Evolutionary conservation across 1,139 yeast genomes (phyloP).

Genomic region (Tardiomyces blankii): DNA sequence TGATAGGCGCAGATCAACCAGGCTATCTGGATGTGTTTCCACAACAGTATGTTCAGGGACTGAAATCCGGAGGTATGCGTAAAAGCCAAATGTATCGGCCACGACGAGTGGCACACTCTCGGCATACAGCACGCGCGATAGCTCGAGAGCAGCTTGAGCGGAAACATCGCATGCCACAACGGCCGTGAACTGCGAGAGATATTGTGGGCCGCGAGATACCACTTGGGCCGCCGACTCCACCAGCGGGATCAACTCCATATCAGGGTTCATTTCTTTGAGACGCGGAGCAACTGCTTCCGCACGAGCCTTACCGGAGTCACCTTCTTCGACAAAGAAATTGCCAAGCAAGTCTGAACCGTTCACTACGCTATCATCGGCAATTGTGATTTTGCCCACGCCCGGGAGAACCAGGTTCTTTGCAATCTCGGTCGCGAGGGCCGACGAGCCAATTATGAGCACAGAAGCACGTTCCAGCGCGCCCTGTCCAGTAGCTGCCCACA

Average conservation of each 20-base stretch:
- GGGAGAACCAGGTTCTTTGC: slow-evolving; percentile 81
- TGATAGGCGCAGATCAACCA: slow-evolving; percentile 62
- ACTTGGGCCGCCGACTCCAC: slow-evolving; percentile 48
- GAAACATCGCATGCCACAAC: neutral
- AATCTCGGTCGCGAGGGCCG: slow-evolving; percentile 66
- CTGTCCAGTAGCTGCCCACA: slow-evolving; percentile 84
- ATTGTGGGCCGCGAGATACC: neutral
- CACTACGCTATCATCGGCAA: slow-evolving; percentile 50
- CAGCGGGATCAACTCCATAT: slow-evolving; percentile 57
- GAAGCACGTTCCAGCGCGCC: slow-evolving; percentile 43
- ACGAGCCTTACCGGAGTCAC: slow-evolving; percentile 31
- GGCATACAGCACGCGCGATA: slow-evolving; percentile 34
- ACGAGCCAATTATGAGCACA: slow-evolving; percentile 52
- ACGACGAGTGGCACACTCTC: slow-evolving; percentile 43
- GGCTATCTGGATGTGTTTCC: slow-evolving; percentile 62
- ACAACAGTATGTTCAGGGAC: slow-evolving; percentile 49
- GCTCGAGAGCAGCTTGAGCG: neutral
- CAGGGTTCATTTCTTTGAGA: slow-evolving; percentile 66
- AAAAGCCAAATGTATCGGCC: slow-evolving; percentile 50
- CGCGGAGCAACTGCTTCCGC: slow-evolving; percentile 43
- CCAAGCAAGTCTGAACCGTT: slow-evolving; percentile 56
- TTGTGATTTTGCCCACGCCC: slow-evolving; percentile 70
- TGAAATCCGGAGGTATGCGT: slow-evolving; percentile 49
- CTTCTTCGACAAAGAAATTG: slow-evolving; percentile 65
- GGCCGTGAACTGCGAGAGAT: slow-evolving; percentile 7